Conservation (phyloP, 257 asterid species). For the Verbena officinalis region DNA sequence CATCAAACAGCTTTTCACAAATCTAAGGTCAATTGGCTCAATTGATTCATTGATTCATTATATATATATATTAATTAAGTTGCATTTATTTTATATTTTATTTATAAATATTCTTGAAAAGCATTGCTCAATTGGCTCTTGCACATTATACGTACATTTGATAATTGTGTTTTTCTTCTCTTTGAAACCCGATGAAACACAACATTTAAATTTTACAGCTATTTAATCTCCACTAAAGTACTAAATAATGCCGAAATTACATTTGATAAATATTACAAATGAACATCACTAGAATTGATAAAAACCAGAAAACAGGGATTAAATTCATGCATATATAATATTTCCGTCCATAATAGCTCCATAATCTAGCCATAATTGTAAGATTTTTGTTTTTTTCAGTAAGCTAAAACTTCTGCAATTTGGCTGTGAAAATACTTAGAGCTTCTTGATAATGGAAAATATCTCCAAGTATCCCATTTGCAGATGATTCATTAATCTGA, state of each 20-base stretch:
- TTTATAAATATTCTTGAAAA: neutral
- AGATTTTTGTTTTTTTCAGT: neutral
- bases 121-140: no score
- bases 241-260: no score
- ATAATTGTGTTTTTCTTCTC: no score
- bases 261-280: neutral
- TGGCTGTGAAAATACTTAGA: slow-evolving; percentile 28
- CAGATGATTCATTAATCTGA: slow-evolving; percentile 11
- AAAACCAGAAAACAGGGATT: neutral
- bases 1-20: slow-evolving; percentile 28
- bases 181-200: neutral
- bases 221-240: neutral
- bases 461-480: slow-evolving; percentile 34
- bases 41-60: no score
- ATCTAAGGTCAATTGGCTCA: slow-evolving; percentile 31
- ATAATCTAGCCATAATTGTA: neutral
- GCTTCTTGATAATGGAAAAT: slow-evolving; percentile 40
- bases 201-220: neutral
- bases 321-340: no score
- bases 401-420: slow-evolving; percentile 35
- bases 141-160: no score
- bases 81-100: no score
- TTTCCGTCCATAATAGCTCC: no score
- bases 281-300: neutral
- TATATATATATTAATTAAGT: no score